Conservation (phyloP, 2,329 filamentous ascomycete species). For the Curvularia sp. region DNA sequence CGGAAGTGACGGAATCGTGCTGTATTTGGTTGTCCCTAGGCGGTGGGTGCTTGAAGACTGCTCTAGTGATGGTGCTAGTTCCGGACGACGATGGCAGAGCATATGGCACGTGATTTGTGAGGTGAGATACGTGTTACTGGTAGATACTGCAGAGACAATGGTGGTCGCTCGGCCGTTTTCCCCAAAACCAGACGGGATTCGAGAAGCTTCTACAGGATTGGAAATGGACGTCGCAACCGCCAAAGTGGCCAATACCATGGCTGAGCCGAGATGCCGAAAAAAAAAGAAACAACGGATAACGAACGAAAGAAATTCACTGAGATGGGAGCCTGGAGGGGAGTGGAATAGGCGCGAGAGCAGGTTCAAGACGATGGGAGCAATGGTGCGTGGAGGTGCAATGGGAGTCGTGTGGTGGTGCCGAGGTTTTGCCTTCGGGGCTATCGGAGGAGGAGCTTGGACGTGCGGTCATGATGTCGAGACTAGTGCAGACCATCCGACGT, state of each 20-base stretch:
- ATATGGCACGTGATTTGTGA: too few species aligned
- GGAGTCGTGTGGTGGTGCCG: conserved; percentile 18
- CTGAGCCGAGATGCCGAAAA: not conserved
- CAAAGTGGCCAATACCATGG: not conserved
- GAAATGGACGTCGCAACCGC: conserved; percentile 4
- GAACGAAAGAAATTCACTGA: not conserved
- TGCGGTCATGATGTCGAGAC: conserved; percentile 36
- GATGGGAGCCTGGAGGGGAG: not conserved
- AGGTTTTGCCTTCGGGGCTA: conserved; percentile 27
- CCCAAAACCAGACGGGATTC: conserved; percentile 8
- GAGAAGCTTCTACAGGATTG: conserved; percentile 12
- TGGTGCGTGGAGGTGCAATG: not conserved
- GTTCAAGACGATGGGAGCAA: too few species aligned
- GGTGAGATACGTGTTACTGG: not conserved
- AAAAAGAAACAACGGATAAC: not conserved
- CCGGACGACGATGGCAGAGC: not conserved
- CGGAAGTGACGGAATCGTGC: too few species aligned
- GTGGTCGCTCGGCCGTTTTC: not conserved
- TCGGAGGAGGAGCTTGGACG: conserved; percentile 34
- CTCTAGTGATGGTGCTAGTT: not conserved
- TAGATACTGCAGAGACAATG: not conserved
- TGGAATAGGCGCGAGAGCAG: not conserved
- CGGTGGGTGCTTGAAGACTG: too few species aligned
- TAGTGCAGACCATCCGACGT: conserved; percentile 12
- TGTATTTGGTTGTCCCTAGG: too few species aligned